Conservation (phyloP, 495 filamentous ascomycete species). For the Emericellopsis terricola region DNA sequence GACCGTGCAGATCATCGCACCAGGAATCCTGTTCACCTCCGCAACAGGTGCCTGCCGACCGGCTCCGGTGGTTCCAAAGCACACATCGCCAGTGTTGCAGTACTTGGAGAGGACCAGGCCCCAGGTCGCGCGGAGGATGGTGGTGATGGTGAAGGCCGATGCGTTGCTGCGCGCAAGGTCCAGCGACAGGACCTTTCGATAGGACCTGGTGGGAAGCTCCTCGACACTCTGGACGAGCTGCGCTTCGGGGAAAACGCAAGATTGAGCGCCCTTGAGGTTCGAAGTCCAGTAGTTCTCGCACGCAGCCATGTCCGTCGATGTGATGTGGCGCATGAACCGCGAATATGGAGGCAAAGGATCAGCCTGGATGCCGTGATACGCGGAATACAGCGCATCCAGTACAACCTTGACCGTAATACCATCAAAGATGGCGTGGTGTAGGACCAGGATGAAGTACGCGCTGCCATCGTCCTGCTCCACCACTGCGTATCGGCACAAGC, state of each 20-base stretch:
- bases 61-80: no score
- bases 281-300: background rate
- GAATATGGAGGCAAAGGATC: background rate
- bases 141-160: constrained; percentile 20
- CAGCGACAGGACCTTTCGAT: background rate
- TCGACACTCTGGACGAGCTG: background rate
- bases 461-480: background rate
- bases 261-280: background rate
- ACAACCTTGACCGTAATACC: background rate
- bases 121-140: no score
- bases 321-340: background rate
- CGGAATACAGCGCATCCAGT: background rate
- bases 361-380: background rate
- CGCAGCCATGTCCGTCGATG: background rate
- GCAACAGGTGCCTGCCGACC: no score
- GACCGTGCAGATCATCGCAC: constrained; percentile 40
- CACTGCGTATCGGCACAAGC: background rate
- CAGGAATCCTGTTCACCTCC: no score
- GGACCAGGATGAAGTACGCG: constrained; percentile 4
- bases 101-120: no score
- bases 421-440: background rate
- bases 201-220: background rate
- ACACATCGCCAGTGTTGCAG: constrained; percentile 17
- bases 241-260: background rate
- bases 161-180: constrained; percentile 7